Conservation (phyloP, 306 rosid species). For the Begonia fuchsioides region DNA sequence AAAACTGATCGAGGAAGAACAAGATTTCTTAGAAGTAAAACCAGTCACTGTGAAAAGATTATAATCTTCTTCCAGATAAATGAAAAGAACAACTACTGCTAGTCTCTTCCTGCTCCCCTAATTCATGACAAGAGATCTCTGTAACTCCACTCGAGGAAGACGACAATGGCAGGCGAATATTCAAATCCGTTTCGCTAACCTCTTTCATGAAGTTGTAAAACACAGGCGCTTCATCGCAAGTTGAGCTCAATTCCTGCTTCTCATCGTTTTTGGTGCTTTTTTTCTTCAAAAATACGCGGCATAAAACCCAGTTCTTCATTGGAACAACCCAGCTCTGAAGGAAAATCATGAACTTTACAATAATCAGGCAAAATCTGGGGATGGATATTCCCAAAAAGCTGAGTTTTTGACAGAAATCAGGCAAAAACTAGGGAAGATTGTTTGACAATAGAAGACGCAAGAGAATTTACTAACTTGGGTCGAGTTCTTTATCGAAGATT, state of each 20-base stretch:
- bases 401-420: not conserved
- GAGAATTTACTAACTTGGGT: not conserved
- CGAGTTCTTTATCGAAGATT: no score
- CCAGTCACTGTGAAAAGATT: no score
- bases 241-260: not conserved
- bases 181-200: not conserved
- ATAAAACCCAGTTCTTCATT: slow-evolving; percentile 1
- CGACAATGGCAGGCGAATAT: slow-evolving; percentile 1
- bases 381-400: no score
- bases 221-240: not conserved
- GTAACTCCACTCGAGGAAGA: slow-evolving; percentile 8
- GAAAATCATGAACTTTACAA: not conserved
- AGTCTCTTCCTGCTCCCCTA: slow-evolving; percentile 7
- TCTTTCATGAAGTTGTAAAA: slow-evolving; percentile 1
- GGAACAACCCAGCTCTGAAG: not conserved
- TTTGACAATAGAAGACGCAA: no score
- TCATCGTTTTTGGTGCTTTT: slow-evolving; percentile 3
- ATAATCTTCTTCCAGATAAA: not conserved
- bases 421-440: not conserved
- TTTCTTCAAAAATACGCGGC: slow-evolving; percentile 6
- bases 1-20: no score
- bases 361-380: not conserved
- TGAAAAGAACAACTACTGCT: slow-evolving; percentile 1
- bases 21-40: no score
- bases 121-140: slow-evolving; percentile 3